Conservation (phyloP, 352 stramenopile species). For the Globisporangium polare region DNA sequence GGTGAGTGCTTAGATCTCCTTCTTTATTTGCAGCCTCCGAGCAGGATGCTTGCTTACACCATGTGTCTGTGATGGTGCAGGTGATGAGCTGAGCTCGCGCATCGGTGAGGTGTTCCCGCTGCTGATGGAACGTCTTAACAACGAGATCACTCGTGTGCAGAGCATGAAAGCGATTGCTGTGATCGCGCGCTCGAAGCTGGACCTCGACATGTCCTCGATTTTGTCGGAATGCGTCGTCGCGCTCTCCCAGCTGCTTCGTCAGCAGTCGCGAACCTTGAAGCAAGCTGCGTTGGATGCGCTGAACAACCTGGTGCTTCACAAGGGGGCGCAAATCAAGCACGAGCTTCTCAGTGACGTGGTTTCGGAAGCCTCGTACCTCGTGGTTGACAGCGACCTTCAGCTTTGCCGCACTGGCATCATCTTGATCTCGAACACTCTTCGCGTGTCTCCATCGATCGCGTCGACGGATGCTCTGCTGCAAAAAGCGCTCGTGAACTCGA, state of each 20-base stretch:
- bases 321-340: conserved; percentile 60
- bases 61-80: conserved; percentile 21
- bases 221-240: conserved; percentile 84
- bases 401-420: conserved; percentile 93
- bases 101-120: conserved; percentile 87
- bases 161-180: conserved; percentile 94
- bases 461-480: conserved; percentile 53
- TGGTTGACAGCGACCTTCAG: conserved; percentile 96
- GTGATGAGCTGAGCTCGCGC: conserved; percentile 78
- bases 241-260: conserved; percentile 91
- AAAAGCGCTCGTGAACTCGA: conserved; percentile 67
- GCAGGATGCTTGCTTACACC: conserved; percentile 35
- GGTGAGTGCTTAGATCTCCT: conserved; percentile 25
- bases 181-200: conserved; percentile 84
- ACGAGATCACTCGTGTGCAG: conserved; percentile 97
- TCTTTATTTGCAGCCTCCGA: neutral
- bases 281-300: conserved; percentile 93
- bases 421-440: conserved; percentile 75
- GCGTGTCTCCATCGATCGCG: conserved; percentile 57
- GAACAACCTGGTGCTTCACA: conserved; percentile 84
- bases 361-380: conserved; percentile 85
- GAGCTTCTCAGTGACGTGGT: conserved; percentile 89
- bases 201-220: conserved; percentile 90
- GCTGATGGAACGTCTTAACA: conserved; percentile 95
- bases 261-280: conserved; percentile 94